Evolutionary conservation across 192 early-diverging fungal genomes (phyloP).

Genomic region (Rhizoclosmatium sp.): DNA sequence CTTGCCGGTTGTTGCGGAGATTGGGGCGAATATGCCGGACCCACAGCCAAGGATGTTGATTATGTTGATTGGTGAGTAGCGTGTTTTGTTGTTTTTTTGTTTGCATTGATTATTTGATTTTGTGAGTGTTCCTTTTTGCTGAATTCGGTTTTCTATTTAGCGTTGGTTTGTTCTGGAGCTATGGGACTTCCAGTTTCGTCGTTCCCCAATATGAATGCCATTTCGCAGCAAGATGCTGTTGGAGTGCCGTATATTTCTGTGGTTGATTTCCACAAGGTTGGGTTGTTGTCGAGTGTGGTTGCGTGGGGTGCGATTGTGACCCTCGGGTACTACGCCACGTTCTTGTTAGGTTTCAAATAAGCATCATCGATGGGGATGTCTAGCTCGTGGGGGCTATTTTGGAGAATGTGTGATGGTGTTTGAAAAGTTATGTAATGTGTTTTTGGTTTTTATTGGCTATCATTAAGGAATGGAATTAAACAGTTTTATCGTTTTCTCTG

Average conservation of each 20-base stretch:
- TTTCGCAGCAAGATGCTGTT: slow-evolving; percentile 87
- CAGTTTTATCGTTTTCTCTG: too few relatives aligned
- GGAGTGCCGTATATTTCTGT: slow-evolving; percentile 85
- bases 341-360: slow-evolving; percentile 47
- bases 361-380: too few relatives aligned
- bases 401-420: too few relatives aligned
- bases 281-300: slow-evolving; percentile 75
- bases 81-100: slow-evolving; percentile 18
- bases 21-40: slow-evolving; percentile 82
- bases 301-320: slow-evolving; percentile 76
- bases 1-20: slow-evolving; percentile 90
- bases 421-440: too few relatives aligned
- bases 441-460: too few relatives aligned
- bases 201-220: slow-evolving; percentile 98
- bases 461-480: too few relatives aligned
- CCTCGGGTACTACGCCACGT: slow-evolving; percentile 81
- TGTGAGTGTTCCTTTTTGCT: background rate
- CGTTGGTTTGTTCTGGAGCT: slow-evolving; percentile 86
- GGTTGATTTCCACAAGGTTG: slow-evolving; percentile 83
- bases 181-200: slow-evolving; percentile 94
- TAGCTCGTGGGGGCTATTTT: too few relatives aligned
- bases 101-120: background rate
- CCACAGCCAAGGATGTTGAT: slow-evolving; percentile 82
- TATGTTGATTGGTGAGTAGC: slow-evolving; percentile 70
- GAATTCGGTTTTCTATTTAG: slow-evolving; percentile 57